A percentile compares a stretch with the other conserved stretches of the same genome.
phyloP scores from a whole-genome alignment of 2,329 filamentous ascomycete genomes.

The Penicillium sp. region DNA sequence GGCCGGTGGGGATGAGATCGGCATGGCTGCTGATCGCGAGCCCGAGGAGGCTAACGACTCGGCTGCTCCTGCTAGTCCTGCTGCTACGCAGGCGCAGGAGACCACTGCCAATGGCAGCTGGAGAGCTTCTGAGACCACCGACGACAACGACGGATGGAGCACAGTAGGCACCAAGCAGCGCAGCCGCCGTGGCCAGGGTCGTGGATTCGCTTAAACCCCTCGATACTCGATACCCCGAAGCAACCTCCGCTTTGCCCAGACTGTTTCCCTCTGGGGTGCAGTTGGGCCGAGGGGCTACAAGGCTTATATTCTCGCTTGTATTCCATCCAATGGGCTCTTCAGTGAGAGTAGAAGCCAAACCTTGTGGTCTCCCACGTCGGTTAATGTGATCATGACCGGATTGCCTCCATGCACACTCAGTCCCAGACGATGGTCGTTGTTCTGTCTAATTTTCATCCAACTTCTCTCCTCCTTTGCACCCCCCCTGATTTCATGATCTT shows the following conservation, averaged over 20 bases:
- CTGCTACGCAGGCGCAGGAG: conserved; percentile 51
- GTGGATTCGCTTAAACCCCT: conserved; percentile 42
- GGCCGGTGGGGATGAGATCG: conserved; percentile 48
- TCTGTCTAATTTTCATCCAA: conserved; percentile 19
- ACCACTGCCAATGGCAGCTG: conserved; percentile 47
- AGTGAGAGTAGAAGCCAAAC: no score
- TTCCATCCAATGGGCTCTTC: no score
- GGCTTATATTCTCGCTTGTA: not conserved
- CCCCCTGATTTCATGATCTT: conserved; percentile 31
- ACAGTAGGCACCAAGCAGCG: conserved; percentile 46
- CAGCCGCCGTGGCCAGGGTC: conserved; percentile 43
- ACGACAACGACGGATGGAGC: conserved; percentile 50
- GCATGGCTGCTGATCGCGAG: conserved; percentile 52
- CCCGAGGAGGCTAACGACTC: conserved; percentile 49
- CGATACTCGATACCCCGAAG: conserved; percentile 34
- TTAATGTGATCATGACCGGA: no score
- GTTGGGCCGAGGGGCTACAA: conserved; percentile 4
- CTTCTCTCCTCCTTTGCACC: conserved; percentile 17
- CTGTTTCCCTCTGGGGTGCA: conserved; percentile 13
- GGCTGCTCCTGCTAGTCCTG: conserved; percentile 43
- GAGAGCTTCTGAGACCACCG: conserved; percentile 34
- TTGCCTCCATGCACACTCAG: not conserved
- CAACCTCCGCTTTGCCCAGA: conserved; percentile 15
- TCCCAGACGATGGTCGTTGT: conserved; percentile 13
- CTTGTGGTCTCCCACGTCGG: no score